Evolutionary conservation across 495 filamentous ascomycete species (phyloP).

Genomic region (Trichoderma asperelloides): DNA sequence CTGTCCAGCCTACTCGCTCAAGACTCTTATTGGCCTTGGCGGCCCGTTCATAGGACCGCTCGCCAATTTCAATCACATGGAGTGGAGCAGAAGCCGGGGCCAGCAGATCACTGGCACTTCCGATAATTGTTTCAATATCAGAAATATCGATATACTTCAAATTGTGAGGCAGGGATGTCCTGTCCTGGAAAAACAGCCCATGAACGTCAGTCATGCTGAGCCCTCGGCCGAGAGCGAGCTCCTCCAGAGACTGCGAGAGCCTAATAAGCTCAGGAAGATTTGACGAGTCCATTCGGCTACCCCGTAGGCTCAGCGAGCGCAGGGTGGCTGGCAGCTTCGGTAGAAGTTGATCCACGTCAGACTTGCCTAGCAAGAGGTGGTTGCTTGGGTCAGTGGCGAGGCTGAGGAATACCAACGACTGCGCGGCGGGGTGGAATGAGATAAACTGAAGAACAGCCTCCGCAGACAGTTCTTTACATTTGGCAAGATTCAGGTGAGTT

Average conservation of each 20-base stretch:
- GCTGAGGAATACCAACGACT: conserved; percentile 63
- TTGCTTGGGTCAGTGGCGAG: conserved; percentile 64
- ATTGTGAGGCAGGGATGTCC: conserved; percentile 40
- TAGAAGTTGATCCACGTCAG: conserved; percentile 58
- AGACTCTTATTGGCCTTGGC: conserved; percentile 36
- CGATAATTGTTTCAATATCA: conserved; percentile 56
- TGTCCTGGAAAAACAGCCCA: conserved; percentile 31
- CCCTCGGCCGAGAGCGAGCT: conserved; percentile 64
- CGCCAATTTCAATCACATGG: conserved; percentile 69
- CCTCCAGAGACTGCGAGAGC: conserved; percentile 72
- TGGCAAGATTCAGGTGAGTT: conserved; percentile 73
- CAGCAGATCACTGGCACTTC: conserved; percentile 52
- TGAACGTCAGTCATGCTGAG: conserved; percentile 59
- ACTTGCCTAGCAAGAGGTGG: conserved; percentile 59
- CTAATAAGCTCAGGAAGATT: conserved; percentile 60
- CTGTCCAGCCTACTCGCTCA: conserved; percentile 52
- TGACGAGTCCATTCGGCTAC: conserved; percentile 55
- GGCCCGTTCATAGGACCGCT: conserved; percentile 59
- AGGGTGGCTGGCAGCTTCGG: conserved; percentile 60
- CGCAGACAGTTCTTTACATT: conserved; percentile 64
- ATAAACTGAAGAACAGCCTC: conserved; percentile 62
- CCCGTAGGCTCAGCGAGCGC: conserved; percentile 68
- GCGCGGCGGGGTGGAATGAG: conserved; percentile 60
- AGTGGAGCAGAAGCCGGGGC: conserved; percentile 56
- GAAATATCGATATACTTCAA: conserved; percentile 69